Conservation (phyloP, 768 basidiomycete species). For the Xanthoconium purpureum region DNA sequence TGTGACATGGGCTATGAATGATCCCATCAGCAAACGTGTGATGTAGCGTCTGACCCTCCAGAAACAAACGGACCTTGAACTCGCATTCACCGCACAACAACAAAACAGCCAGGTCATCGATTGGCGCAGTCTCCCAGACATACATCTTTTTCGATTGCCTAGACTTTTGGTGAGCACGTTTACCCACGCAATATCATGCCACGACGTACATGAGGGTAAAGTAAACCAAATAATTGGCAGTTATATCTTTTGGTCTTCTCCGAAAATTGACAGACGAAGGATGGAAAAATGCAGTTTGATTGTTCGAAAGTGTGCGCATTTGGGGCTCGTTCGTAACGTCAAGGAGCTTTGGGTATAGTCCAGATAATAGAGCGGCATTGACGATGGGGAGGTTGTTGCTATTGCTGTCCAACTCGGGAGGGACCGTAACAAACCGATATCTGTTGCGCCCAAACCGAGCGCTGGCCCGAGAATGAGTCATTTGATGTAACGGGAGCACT, state of each 20-base stretch:
- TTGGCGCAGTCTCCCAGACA: constrained; percentile 90
- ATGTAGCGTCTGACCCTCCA: not conserved
- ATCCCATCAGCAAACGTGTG: constrained; percentile 3
- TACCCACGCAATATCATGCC: not conserved
- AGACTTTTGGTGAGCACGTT: constrained; percentile 7
- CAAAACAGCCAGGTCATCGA: constrained; percentile 77
- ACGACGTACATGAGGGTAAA: constrained; percentile 79
- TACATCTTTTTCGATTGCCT: constrained; percentile 95
- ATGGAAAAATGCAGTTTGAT: constrained; percentile 75
- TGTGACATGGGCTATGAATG: constrained; percentile 61
- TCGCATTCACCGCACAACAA: constrained; percentile 90
- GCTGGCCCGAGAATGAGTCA: constrained; percentile 36
- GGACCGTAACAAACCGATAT: constrained; percentile 73
- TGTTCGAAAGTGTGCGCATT: constrained; percentile 79
- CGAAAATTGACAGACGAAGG: constrained; percentile 91
- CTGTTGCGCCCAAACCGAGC: constrained; percentile 72
- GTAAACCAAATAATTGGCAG: constrained; percentile 70
- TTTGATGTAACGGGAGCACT: not conserved
- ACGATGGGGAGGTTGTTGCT: constrained; percentile 63
- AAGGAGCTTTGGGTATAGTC: constrained; percentile 89
- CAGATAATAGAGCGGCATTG: constrained; percentile 79
- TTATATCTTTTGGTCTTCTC: constrained; percentile 63
- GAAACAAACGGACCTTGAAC: constrained; percentile 59
- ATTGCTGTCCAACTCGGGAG: constrained; percentile 67
- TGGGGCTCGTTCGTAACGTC: constrained; percentile 53